Evolutionary conservation across 176 grass and related monocot genomes (phyloP).

Genomic region (Aechmea fasciata): DNA sequence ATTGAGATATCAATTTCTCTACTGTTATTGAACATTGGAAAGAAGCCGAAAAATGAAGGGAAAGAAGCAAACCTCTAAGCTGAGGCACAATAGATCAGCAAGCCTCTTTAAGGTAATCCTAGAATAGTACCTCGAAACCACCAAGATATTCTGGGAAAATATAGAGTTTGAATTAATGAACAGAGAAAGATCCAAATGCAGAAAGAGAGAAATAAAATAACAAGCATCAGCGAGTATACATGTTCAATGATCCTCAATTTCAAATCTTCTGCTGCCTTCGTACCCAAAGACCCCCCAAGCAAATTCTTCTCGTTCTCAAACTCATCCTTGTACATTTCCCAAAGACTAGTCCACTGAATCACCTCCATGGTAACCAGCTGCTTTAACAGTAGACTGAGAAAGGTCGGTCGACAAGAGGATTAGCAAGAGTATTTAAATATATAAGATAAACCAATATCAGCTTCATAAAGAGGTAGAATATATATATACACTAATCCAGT

Average conservation of each 20-base stretch:
- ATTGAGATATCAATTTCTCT: too few relatives aligned
- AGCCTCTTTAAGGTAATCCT: constrained; percentile 85
- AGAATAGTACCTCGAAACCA: constrained; percentile 90
- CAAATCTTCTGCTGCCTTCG: constrained; percentile 72
- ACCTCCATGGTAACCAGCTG: constrained; percentile 97
- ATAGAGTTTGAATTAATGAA: not conserved
- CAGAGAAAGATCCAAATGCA: constrained; percentile 6
- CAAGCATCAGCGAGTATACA: constrained; percentile 25
- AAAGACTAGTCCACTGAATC: constrained; percentile 75
- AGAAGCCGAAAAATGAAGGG: not conserved
- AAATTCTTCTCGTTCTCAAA: constrained; percentile 85
- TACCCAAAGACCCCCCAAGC: constrained; percentile 58
- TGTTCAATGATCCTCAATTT: constrained; percentile 91
- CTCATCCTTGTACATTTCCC: constrained; percentile 65
- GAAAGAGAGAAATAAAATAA: not conserved
- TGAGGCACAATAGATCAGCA: constrained; percentile 72
- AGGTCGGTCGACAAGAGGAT: not conserved
- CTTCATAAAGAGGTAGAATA: too few relatives aligned
- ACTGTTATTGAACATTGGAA: not conserved
- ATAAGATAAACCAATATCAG: not conserved
- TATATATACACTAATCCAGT: too few relatives aligned
- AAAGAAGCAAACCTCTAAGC: constrained; percentile 46
- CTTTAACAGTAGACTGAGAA: constrained; percentile 58
- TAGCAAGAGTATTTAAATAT: not conserved
- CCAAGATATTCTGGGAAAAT: constrained; percentile 84